Base-by-base conservation (phyloP, 2,329 filamentous ascomycete genomes). In the Exophiala oligosperma region DNA sequence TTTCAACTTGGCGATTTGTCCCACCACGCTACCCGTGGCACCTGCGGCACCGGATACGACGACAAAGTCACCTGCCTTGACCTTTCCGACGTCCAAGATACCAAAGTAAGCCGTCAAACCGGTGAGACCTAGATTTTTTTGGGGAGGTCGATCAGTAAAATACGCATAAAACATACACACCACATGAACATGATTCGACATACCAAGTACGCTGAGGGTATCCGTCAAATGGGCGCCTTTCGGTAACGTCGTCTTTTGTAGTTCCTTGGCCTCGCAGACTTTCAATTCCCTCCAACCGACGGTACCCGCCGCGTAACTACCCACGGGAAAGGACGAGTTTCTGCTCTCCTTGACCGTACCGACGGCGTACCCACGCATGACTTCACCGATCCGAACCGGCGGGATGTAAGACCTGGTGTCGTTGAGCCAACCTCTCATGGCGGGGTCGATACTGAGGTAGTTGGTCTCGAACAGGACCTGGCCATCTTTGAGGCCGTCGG, bases 1-100 rank as follows among this genome's bases (percentile, higher is more conserved):
- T 72, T 85, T 84, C 53, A 91, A 74, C 77, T 90, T 91, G 17
- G 88, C 88, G 64, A 92, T 90, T 74, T 93, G 90, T 0, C 88
- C 89, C 0, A 84, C 89, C 1, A 92, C 83, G 68, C 83, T 88
- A 1, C 90, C 90, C 0, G 90, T 92, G 0, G 89, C 90, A 1
- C 90, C 90, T 0, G 90, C 90, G 1, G 90, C 90, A 5, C 88
- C 89, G 7, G 85, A 89, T 0, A 93, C 87, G 6, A 92, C 88
- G 1, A 93, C 89, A 3, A 88, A 85, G 63, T 92, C 88, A 3
- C 88, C 88, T 0, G 81, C 72, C 71, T 87, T 84, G 41, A 88
- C 83, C 55, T 87, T 76, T 2, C 84, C 89, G 47, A 92, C 82
- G 55, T 88, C 81, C 29, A 83, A 72, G 70, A 92, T 83, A 21